These are phyloP conservation scores for Fraxinus excelsior DNA, from an alignment of 257 asterid species.

Conservation along the genomic window DNA sequence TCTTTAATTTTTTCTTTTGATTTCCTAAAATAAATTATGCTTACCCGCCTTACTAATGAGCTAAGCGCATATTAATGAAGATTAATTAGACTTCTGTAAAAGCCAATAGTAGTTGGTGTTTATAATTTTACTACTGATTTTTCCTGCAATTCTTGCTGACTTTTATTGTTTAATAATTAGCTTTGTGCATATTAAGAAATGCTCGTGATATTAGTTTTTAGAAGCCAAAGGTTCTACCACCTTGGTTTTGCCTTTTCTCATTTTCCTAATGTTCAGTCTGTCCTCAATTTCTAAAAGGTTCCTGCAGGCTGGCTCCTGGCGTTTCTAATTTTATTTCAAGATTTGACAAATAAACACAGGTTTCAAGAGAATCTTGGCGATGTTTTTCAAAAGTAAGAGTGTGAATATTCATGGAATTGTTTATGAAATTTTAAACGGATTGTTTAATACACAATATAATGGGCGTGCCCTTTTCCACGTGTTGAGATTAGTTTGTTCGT, in stretches of 20 bases:
- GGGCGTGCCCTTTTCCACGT: neutral
- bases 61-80: neutral
- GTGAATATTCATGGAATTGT: neutral
- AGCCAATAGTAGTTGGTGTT: neutral
- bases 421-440: neutral
- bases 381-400: neutral
- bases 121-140: neutral
- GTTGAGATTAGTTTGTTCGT: neutral
- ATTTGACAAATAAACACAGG: slow-evolving; percentile 9
- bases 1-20: neutral
- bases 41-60: slow-evolving; percentile 3
- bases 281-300: neutral
- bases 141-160: neutral
- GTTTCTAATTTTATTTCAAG: neutral
- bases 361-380: neutral
- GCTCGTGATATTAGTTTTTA: slow-evolving; percentile 1
- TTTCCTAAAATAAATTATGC: neutral
- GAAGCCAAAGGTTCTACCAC: slow-evolving; percentile 1
- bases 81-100: neutral
- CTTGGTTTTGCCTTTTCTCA: slow-evolving; percentile 6
- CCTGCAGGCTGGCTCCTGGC: neutral
- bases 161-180: neutral
- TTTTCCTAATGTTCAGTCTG: slow-evolving; percentile 3
- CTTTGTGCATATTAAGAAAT: slow-evolving; percentile 2
- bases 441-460: neutral